These are phyloP conservation scores for Saposhnikovia divaricata DNA, from an alignment of 129 eudicot genomes.

Conservation along the genomic window DNA sequence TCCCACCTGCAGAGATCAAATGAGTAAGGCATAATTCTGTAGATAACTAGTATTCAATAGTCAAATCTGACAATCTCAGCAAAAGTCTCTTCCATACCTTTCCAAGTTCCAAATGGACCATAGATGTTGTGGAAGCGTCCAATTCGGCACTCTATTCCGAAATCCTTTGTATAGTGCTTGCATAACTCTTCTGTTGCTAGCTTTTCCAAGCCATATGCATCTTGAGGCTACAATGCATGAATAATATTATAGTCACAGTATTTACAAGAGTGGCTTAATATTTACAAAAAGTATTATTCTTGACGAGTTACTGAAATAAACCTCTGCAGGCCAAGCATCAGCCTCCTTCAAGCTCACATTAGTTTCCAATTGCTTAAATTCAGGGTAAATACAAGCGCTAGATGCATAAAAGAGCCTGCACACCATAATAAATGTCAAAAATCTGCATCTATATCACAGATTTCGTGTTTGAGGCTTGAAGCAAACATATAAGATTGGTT, in stretches of 20 bases:
- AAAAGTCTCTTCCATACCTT: constrained; percentile 37
- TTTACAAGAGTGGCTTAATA: neutral
- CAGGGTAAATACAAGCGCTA: constrained; percentile 97
- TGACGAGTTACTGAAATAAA: constrained; percentile 15
- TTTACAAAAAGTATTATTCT: neutral
- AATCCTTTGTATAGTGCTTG: constrained; percentile 94
- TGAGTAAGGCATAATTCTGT: neutral
- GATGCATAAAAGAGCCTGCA: constrained; percentile 93
- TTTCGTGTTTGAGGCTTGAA: neutral
- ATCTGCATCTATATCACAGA: neutral
- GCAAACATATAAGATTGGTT: neutral
- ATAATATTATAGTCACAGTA: neutral
- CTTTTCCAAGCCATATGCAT: constrained; percentile 96
- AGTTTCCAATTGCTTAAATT: constrained; percentile 93
- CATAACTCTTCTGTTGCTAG: constrained; percentile 95
- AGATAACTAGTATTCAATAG: neutral
- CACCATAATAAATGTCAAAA: constrained; percentile 8
- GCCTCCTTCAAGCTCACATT: constrained; percentile 98
- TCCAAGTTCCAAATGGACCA: constrained; percentile 98
- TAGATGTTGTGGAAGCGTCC: constrained; percentile 98
- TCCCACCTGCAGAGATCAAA: constrained; percentile 52
- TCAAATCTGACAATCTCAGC: neutral
- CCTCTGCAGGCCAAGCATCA: constrained; percentile 99
- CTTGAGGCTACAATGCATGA: constrained; percentile 75
- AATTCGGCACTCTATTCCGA: constrained; percentile 89